phyloP scores from a whole-genome alignment of 352 stramenopile species.

The Stramenopiles sp. region DNA sequence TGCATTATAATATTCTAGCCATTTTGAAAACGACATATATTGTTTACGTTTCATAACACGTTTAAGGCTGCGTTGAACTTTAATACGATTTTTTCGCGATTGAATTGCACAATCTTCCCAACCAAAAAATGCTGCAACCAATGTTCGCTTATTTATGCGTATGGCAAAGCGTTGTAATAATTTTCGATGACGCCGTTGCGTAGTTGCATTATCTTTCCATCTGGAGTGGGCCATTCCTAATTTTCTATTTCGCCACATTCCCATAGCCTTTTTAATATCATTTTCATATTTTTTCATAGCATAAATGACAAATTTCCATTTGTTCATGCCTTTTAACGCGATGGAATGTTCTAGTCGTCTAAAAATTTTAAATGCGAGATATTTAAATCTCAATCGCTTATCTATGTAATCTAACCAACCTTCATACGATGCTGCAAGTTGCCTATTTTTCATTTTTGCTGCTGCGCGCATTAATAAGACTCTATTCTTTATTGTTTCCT shows the following conservation, averaged over 20 bases:
- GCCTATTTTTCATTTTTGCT: neutral
- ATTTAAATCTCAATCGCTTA: neutral
- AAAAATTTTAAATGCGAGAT: neutral
- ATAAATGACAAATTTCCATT: neutral
- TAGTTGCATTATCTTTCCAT: constrained; percentile 1
- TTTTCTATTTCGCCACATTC: neutral
- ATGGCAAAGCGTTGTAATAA: neutral
- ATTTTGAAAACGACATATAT: neutral
- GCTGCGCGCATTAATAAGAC: neutral
- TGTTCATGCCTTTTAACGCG: neutral
- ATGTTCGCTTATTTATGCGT: neutral
- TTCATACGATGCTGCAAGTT: neutral
- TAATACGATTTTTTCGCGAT: constrained; percentile 1
- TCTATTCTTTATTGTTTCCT: neutral
- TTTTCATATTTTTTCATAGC: neutral
- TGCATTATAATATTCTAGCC: neutral
- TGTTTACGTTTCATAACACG: neutral
- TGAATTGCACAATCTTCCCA: neutral
- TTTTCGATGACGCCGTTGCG: neutral
- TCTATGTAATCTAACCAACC: neutral
- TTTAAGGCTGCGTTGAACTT: neutral
- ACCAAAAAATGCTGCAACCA: neutral
- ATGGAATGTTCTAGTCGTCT: neutral
- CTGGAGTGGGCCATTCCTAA: neutral
- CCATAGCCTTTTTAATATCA: constrained; percentile 6